These are phyloP conservation scores for Yamadazyma siamensis DNA, from an alignment of 1,139 yeast genomes.

Conservation along the genomic window DNA sequence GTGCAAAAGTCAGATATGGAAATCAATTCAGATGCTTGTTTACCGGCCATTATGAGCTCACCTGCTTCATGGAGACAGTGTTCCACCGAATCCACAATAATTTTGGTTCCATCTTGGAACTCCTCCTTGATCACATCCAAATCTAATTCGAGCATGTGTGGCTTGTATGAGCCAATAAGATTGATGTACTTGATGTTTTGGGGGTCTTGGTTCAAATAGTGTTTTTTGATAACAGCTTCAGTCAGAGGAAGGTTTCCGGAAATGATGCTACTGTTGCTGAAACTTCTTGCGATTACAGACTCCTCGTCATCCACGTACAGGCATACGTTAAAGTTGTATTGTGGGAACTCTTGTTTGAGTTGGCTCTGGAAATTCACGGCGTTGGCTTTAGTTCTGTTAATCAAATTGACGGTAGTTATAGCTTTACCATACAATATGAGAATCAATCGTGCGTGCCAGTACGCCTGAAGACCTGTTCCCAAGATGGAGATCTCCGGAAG, in stretches of 20 bases:
- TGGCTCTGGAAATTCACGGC: slow-evolving; percentile 28
- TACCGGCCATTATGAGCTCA: slow-evolving; percentile 49
- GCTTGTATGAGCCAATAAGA: slow-evolving; percentile 67
- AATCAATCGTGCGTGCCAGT: slow-evolving; percentile 58
- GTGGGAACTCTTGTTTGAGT: slow-evolving; percentile 24
- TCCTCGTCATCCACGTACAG: slow-evolving; percentile 17
- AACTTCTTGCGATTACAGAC: slow-evolving; percentile 14
- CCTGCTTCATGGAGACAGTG: slow-evolving; percentile 64
- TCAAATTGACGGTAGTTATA: slow-evolving; percentile 35
- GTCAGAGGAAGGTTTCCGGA: slow-evolving; percentile 63
- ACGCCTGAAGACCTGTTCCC: slow-evolving; percentile 69
- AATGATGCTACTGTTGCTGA: slow-evolving; percentile 37
- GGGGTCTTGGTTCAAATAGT: slow-evolving; percentile 29
- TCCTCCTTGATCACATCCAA: slow-evolving; percentile 34
- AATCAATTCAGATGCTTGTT: slow-evolving; percentile 32
- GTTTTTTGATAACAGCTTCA: slow-evolving; percentile 38
- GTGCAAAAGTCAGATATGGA: slow-evolving; percentile 40
- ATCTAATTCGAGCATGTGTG: slow-evolving; percentile 65
- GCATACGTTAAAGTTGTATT: slow-evolving; percentile 18
- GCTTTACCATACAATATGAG: slow-evolving; percentile 33
- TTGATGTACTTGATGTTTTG: slow-evolving; percentile 43
- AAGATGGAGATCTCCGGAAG: slow-evolving; percentile 40
- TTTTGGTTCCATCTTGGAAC: slow-evolving; percentile 22
- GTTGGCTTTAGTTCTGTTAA: slow-evolving; percentile 45
- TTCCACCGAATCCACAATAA: slow-evolving; percentile 58